Evolutionary conservation across 306 rosid genomes (phyloP).

Genomic region (Carpinus fangiana): DNA sequence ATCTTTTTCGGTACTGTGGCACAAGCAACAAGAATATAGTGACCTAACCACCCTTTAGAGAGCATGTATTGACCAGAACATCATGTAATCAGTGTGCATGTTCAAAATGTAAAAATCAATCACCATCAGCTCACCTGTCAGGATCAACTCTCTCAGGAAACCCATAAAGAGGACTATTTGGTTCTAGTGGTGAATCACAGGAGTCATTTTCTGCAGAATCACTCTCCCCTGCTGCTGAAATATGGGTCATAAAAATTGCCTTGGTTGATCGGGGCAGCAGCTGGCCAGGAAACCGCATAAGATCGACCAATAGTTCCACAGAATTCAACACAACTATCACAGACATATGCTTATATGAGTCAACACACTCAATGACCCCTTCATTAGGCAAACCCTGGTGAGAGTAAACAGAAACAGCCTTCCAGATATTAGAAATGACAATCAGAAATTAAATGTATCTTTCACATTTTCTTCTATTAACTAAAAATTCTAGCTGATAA

Average conservation of each 20-base stretch:
- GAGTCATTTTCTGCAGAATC: slow-evolving; percentile 99
- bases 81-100: neutral
- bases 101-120: slow-evolving; percentile 19
- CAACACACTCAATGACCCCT: slow-evolving; percentile 70
- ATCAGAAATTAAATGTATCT: slow-evolving; percentile 22
- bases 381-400: slow-evolving; percentile 89
- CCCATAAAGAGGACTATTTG: slow-evolving; percentile 97
- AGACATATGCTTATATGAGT: slow-evolving; percentile 89
- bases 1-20: slow-evolving; percentile 74
- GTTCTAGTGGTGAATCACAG: slow-evolving; percentile 98
- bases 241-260: slow-evolving; percentile 85
- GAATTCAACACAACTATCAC: slow-evolving; percentile 79
- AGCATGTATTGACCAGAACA: neutral
- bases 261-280: slow-evolving; percentile 75
- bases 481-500: neutral
- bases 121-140: slow-evolving; percentile 46
- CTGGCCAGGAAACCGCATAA: slow-evolving; percentile 97
- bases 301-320: slow-evolving; percentile 88
- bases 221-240: slow-evolving; percentile 96
- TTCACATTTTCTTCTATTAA: slow-evolving; percentile 5
- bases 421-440: slow-evolving; percentile 23
- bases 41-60: slow-evolving; percentile 23
- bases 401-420: slow-evolving; percentile 23
- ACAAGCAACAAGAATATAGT: slow-evolving; percentile 28
- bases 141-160: slow-evolving; percentile 76